Conservation (phyloP, 768 basidiomycete genomes). For the Neoboletus brunneissimus region DNA sequence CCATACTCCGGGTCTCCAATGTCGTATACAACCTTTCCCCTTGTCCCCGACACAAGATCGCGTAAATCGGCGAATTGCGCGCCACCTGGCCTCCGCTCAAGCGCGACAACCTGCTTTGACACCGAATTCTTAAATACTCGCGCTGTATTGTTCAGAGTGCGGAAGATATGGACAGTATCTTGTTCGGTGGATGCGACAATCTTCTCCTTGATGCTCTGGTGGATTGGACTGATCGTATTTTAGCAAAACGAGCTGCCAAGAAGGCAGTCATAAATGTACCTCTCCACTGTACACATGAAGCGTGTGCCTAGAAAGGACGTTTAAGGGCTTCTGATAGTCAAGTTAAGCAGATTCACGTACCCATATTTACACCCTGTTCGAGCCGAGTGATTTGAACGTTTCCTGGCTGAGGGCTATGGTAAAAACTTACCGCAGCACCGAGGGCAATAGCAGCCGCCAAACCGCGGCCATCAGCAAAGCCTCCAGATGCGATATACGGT, state of each 20-base stretch:
- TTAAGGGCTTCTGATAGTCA: not conserved
- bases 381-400: not conserved
- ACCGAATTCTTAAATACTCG: conserved; percentile 88
- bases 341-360: conserved; percentile 17
- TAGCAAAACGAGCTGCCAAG: not conserved
- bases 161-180: conserved; percentile 88
- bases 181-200: conserved; percentile 81
- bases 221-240: conserved; percentile 62
- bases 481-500: conserved; percentile 90
- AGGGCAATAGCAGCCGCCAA: conserved; percentile 78
- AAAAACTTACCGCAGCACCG: conserved; percentile 65
- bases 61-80: conserved; percentile 85
- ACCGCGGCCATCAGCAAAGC: conserved; percentile 84
- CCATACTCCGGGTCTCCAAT: conserved; percentile 83
- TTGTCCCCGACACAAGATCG: conserved; percentile 69
- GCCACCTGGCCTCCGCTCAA: conserved; percentile 78
- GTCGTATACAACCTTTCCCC: conserved; percentile 76
- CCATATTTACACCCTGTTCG: conserved; percentile 83
- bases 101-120: conserved; percentile 76
- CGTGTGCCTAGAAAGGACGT: conserved; percentile 52
- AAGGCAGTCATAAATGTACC: conserved; percentile 37
- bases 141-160: conserved; percentile 79
- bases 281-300: conserved; percentile 90
- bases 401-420: not conserved
- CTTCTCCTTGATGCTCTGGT: conserved; percentile 85